These are phyloP conservation scores for Bolboschoenus planiculmis DNA, from an alignment of 176 grass and related monocot species.

Conservation along the genomic window DNA sequence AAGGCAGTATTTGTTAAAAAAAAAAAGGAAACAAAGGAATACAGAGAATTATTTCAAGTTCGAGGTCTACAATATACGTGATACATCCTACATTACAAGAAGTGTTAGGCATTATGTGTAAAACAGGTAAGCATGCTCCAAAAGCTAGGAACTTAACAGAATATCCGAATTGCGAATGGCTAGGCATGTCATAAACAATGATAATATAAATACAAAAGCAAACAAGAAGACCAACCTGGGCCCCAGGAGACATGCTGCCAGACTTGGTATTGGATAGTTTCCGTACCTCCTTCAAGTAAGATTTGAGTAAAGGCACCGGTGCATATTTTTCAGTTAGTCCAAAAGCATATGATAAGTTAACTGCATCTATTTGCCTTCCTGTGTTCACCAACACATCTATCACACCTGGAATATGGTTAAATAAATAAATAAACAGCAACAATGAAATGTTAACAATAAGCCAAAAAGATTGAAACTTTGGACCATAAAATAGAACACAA, in stretches of 20 bases:
- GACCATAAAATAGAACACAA: not conserved
- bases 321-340: slow-evolving; percentile 66
- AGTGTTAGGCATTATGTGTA: not conserved
- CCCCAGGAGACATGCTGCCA: slow-evolving; percentile 57
- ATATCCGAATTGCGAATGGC: not conserved
- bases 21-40: not conserved
- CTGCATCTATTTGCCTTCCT: slow-evolving; percentile 72
- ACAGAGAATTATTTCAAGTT: not conserved
- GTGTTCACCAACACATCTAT: slow-evolving; percentile 62
- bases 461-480: not conserved
- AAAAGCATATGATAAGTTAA: slow-evolving; percentile 76
- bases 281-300: slow-evolving; percentile 67
- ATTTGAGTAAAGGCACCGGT: slow-evolving; percentile 69
- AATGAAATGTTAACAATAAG: not conserved
- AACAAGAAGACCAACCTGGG: slow-evolving; percentile 46
- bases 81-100: not conserved
- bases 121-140: not conserved
- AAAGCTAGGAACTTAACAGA: not conserved
- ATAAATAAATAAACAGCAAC: not conserved
- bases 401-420: slow-evolving; percentile 50
- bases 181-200: not conserved
- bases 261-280: slow-evolving; percentile 51
- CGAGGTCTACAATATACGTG: not conserved
- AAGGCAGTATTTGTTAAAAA: not conserved
- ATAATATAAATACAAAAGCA: not conserved